Evolutionary conservation across 1,139 yeast species (phyloP).

Genomic region (Blastobotrys apis): DNA sequence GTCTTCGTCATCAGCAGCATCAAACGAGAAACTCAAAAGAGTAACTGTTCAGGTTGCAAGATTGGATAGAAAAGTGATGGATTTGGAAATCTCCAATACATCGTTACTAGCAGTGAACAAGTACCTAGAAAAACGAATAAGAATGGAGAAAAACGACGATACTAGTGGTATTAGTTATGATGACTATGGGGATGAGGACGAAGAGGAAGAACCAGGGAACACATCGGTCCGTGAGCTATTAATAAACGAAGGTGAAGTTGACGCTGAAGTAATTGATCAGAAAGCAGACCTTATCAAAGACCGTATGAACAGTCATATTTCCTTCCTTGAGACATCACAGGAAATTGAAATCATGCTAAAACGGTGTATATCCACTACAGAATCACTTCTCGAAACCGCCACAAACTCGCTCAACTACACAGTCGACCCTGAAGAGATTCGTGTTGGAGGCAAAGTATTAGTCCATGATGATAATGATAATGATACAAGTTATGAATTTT

Average conservation of each 20-base stretch:
- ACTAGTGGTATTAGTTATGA: slow-evolving; percentile 12
- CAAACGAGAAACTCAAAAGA: slow-evolving; percentile 3
- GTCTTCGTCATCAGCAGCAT: not conserved
- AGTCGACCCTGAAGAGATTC: slow-evolving; percentile 23
- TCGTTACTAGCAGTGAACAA: slow-evolving; percentile 30
- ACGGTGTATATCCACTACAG: slow-evolving; percentile 24
- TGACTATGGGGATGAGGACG: slow-evolving; percentile 14
- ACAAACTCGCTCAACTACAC: slow-evolving; percentile 21
- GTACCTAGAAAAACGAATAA: slow-evolving; percentile 27
- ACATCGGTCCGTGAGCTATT: slow-evolving; percentile 7
- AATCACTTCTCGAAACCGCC: slow-evolving; percentile 24
- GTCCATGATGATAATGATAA: slow-evolving; percentile 6
- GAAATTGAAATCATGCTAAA: slow-evolving; percentile 22
- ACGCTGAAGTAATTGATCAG: slow-evolving; percentile 14
- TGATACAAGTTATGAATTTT: not conserved
- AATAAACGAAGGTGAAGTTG: slow-evolving; percentile 5
- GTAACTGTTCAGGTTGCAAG: slow-evolving; percentile 19
- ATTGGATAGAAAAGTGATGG: slow-evolving; percentile 29
- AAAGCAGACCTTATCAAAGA: slow-evolving; percentile 21
- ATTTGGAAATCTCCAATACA: slow-evolving; percentile 31
- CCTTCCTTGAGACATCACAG: slow-evolving; percentile 25
- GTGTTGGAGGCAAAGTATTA: slow-evolving; percentile 19
- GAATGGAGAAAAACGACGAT: slow-evolving; percentile 18
- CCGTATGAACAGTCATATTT: slow-evolving; percentile 24
- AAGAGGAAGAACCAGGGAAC: slow-evolving; percentile 3